Evolutionary conservation across 2,329 filamentous ascomycete species (phyloP).

Genomic region (Fusarium brachygibbosum): DNA sequence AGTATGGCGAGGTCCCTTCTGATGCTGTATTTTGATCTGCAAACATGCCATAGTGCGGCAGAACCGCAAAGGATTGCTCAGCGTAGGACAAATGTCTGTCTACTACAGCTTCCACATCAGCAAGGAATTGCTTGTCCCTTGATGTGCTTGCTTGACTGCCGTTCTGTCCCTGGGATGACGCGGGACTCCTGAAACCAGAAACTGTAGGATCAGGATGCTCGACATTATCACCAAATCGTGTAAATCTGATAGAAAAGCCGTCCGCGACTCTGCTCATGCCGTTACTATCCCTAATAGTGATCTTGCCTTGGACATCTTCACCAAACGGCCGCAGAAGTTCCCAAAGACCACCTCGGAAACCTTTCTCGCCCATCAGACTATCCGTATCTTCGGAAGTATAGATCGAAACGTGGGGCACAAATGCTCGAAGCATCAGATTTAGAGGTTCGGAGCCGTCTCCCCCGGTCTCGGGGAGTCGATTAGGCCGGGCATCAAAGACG

Average conservation of each 20-base stretch:
- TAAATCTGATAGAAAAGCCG: conserved; percentile 91
- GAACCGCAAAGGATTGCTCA: conserved; percentile 68
- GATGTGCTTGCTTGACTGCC: conserved; percentile 48
- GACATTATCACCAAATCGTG: conserved; percentile 73
- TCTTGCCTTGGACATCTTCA: conserved; percentile 86
- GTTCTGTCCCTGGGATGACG: conserved; percentile 57
- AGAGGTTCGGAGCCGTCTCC: conserved; percentile 67
- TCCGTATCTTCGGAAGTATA: conserved; percentile 91
- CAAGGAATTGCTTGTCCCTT: conserved; percentile 57
- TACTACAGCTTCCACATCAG: conserved; percentile 83
- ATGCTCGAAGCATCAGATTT: conserved; percentile 82
- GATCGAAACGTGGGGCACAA: conserved; percentile 89
- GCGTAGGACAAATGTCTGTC: conserved; percentile 83
- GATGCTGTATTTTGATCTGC: conserved; percentile 59
- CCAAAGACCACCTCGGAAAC: conserved; percentile 84
- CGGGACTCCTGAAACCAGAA: conserved; percentile 47
- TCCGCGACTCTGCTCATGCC: conserved; percentile 87
- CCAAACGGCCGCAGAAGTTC: conserved; percentile 92
- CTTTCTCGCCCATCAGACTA: conserved; percentile 83
- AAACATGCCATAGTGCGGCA: conserved; percentile 55
- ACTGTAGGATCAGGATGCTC: conserved; percentile 63
- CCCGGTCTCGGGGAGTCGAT: conserved; percentile 60
- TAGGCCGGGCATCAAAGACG: conserved; percentile 65
- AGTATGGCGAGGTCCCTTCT: conserved; percentile 79
- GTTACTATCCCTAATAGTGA: conserved; percentile 90